These are phyloP conservation scores for Microcyclospora pomicola DNA, from an alignment of 2,329 filamentous ascomycete genomes.

Conservation along the genomic window DNA sequence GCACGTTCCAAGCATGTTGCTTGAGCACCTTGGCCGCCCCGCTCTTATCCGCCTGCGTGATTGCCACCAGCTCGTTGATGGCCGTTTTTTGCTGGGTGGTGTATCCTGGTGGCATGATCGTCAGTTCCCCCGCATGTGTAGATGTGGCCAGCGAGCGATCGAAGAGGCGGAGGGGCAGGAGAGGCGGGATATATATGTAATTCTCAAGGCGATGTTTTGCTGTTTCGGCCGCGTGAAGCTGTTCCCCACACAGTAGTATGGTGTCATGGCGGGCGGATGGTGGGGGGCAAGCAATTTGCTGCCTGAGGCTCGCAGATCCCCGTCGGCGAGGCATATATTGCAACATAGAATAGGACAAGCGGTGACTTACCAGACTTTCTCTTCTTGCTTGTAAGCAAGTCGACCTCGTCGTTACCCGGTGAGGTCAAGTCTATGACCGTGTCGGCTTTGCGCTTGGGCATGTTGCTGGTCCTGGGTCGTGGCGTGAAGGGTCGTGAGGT, in stretches of 20 bases:
- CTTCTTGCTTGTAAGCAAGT: not conserved
- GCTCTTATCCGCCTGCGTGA: constrained; percentile 32
- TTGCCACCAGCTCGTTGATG: constrained; percentile 30
- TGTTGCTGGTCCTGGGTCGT: not conserved
- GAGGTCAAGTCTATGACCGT: not conserved
- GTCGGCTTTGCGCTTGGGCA: constrained; percentile 6
- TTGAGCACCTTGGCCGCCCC: constrained; percentile 34
- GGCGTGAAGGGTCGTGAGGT: too few species aligned
- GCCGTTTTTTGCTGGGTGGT: constrained; percentile 32
- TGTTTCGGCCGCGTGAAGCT: too few species aligned
- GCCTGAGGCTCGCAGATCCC: too few species aligned
- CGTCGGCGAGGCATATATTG: too few species aligned
- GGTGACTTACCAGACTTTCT: constrained; percentile 3
- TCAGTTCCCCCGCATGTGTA: not conserved
- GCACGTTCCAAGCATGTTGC: constrained; percentile 31
- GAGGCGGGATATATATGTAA: too few species aligned
- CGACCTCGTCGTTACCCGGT: not conserved
- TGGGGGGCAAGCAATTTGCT: too few species aligned
- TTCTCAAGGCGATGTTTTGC: too few species aligned
- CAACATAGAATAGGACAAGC: not conserved
- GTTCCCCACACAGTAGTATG: too few species aligned
- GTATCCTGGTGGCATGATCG: constrained; percentile 32
- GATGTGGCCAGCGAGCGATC: not conserved
- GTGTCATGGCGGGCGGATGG: too few species aligned
- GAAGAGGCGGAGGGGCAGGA: not conserved